Evolutionary conservation across 768 basidiomycete species (phyloP).

Genomic region (Daedaleopsis sinensis): DNA sequence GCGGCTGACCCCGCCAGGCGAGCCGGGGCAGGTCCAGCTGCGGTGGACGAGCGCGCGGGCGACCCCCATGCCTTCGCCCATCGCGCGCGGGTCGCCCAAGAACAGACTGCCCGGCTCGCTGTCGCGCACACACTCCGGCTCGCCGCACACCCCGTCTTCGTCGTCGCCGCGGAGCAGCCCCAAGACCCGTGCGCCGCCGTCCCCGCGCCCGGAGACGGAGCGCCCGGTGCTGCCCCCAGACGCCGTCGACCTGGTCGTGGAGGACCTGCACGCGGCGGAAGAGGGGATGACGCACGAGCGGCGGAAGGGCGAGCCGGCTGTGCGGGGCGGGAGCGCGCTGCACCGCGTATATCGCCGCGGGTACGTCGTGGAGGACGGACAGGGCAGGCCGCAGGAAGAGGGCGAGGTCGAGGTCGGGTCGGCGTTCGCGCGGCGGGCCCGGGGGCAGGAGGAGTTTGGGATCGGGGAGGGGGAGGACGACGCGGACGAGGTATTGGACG

Average conservation of each 20-base stretch:
- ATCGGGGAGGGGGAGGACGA: conserved; percentile 45
- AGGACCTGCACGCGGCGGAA: conserved; percentile 59
- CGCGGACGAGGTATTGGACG: conserved; percentile 39
- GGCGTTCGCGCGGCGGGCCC: conserved; percentile 20
- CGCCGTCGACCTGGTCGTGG: conserved; percentile 89
- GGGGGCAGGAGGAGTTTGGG: conserved; percentile 19
- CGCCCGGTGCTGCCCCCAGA: conserved; percentile 54
- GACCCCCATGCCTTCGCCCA: conserved; percentile 25
- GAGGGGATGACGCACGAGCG: conserved; percentile 56
- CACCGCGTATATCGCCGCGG: conserved; percentile 57
- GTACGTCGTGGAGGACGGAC: conserved; percentile 43
- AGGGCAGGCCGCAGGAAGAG: conserved; percentile 24
- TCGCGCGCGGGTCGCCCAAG: conserved; percentile 16
- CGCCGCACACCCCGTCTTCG: conserved; percentile 16
- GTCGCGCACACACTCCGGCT: conserved; percentile 9
- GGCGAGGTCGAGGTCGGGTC: conserved; percentile 47
- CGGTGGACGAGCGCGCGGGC: conserved; percentile 45
- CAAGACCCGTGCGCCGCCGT: conserved; percentile 22
- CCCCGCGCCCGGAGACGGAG: conserved; percentile 24
- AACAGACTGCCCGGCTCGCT: conserved; percentile 11
- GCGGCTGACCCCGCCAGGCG: conserved; percentile 24
- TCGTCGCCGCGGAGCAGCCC: conserved; percentile 25
- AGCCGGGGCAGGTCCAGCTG: conserved; percentile 43
- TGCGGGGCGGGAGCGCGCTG: conserved; percentile 38
- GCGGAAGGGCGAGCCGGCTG: conserved; percentile 63